Percentiles rank a stretch among this genome's conserved stretches.
Evolutionary conservation across 1,284 basidiomycete species (phyloP).

Genomic region (Cutaneotrichosporon mucoides): DNA sequence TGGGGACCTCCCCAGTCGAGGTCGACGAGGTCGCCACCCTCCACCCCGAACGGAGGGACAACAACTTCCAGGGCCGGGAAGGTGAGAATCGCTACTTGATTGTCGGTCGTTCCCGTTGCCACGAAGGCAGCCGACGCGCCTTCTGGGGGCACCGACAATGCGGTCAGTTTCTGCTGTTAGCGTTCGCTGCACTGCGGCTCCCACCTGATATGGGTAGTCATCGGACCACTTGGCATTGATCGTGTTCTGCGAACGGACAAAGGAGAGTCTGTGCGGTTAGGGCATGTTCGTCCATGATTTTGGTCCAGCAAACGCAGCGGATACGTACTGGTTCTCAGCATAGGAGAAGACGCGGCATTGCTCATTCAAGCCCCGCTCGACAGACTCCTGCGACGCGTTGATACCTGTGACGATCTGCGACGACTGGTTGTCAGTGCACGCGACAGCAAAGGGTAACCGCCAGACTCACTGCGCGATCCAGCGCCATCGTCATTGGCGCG

Average conservation of each 20-base stretch:
- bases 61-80: slow-evolving; percentile 66
- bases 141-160: slow-evolving; percentile 22
- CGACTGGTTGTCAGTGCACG: slow-evolving; percentile 42
- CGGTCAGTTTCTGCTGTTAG: slow-evolving; percentile 42
- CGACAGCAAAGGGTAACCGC: not conserved
- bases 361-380: slow-evolving; percentile 66
- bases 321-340: slow-evolving; percentile 57
- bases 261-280: slow-evolving; percentile 53
- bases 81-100: slow-evolving; percentile 58
- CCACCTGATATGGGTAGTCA: slow-evolving; percentile 83
- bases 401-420: slow-evolving; percentile 71
- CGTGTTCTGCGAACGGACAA: slow-evolving; percentile 59
- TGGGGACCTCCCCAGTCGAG: slow-evolving; percentile 42
- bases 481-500: slow-evolving; percentile 87
- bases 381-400: slow-evolving; percentile 64
- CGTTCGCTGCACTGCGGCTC: slow-evolving; percentile 14
- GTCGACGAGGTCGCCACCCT: slow-evolving; percentile 41
- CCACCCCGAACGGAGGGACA: slow-evolving; percentile 40
- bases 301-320: no score
- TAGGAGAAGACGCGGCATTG: slow-evolving; percentile 73
- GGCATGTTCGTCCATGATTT: not conserved
- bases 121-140: slow-evolving; percentile 20
- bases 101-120: slow-evolving; percentile 46
- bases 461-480: slow-evolving; percentile 57
- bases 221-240: slow-evolving; percentile 60